Base-by-base conservation (phyloP, 78 protist genomes). In the Dictyostelium citrinum region DNA sequence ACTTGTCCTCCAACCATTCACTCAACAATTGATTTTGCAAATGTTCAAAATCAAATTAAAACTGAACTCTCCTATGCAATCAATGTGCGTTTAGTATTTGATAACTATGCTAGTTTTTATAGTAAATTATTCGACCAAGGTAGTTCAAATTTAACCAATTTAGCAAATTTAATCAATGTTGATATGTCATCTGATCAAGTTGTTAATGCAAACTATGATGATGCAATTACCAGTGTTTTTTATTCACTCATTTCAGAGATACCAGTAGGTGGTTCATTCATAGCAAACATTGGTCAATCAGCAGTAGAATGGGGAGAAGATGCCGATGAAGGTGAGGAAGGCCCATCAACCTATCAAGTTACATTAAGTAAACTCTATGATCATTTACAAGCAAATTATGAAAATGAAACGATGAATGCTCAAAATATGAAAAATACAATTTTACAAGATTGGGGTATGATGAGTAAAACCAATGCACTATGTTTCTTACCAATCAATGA, bases 401-500 rank as follows among this genome's bases (percentile, higher is more conserved):
- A 7, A 22, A 61, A 61, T 8, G 71, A 61, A 61, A 24, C 24
- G 31, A 3, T 16, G 3, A 61, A 61, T 61, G 71, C 71, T 10
- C 10, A 10, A 10, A 61, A 9, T 24, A 61, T 61, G 71, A 22
- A 9, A 24, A 35, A 61, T 61, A 31, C 46, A 8, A 74, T 74
- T 37, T 31, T 74, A 20, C 7, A 33, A 20, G 84, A 79, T 35
- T 79, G 84, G 84, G 84, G 84, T 35, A 79, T 55, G 84, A 79
- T 79, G 84, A 9, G 24, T 1, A 27, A 39, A 6, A 41, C 58
- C 1, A 29, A 55, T 55, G 17, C 33, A 1, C 8, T 49, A 17
- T 45, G 55, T 22, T 45, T 31, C 11, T 16, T 14, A 9, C 71
- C 71, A 46, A 33, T 3, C 5, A 37, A 68, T 9, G 33, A 24